Conservation (phyloP, 495 filamentous ascomycete genomes). For the Delitschia confertaspora region DNA sequence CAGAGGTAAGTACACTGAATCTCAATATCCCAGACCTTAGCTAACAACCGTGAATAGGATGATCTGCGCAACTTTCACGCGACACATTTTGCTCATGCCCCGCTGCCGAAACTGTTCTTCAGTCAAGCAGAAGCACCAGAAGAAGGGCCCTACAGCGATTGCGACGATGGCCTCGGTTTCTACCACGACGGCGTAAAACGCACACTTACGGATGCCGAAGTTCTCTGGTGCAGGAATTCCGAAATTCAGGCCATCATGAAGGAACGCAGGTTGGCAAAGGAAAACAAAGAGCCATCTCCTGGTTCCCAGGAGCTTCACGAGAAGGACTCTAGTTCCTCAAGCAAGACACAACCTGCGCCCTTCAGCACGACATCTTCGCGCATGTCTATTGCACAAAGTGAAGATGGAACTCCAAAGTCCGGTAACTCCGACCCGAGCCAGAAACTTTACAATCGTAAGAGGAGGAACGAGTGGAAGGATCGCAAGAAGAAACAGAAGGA, state of each 20-base stretch:
- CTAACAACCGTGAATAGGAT: no score
- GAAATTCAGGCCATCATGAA: conserved; percentile 55
- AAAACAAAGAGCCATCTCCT: neutral
- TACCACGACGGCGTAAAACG: conserved; percentile 85
- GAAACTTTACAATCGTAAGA: no score
- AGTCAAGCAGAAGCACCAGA: neutral
- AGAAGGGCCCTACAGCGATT: conserved; percentile 33
- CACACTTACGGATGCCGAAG: conserved; percentile 85
- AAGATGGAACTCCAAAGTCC: no score
- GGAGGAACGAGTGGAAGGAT: conserved; percentile 31
- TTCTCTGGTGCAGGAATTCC: conserved; percentile 80
- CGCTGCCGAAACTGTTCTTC: conserved; percentile 37
- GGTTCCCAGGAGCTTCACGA: neutral
- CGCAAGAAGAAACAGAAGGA: conserved; percentile 39
- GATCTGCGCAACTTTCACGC: conserved; percentile 64
- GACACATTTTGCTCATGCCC: conserved; percentile 40
- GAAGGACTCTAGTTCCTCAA: no score
- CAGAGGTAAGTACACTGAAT: conserved; percentile 11
- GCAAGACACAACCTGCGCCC: no score
- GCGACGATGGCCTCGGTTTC: conserved; percentile 73
- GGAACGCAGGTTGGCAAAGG: conserved; percentile 3
- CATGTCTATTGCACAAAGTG: no score
- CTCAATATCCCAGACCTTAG: no score
- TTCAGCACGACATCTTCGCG: no score
- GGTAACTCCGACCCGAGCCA: no score